phyloP scores from a whole-genome alignment of 169 alveolate species.

The Cryptosporidium baileyi region DNA sequence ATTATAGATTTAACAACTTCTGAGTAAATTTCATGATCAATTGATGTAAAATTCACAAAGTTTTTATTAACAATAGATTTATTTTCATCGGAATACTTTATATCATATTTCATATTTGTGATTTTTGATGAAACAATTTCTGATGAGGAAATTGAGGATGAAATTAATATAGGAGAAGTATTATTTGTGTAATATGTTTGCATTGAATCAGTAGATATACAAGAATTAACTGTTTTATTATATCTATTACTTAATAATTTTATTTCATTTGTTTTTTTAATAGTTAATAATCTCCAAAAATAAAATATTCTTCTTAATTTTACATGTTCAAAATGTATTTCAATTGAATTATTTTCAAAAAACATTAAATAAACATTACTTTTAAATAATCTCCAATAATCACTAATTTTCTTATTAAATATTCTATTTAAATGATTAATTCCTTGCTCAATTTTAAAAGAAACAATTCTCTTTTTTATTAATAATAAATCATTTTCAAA shows the following conservation, averaged over 20 bases:
- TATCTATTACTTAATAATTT: background rate
- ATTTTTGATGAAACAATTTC: background rate
- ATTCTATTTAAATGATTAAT: slow-evolving; percentile 12
- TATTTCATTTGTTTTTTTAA: background rate
- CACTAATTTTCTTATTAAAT: background rate
- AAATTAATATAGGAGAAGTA: background rate
- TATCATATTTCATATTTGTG: background rate
- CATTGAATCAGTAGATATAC: background rate
- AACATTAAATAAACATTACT: background rate
- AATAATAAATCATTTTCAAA: slow-evolving; percentile 9
- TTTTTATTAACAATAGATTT: background rate
- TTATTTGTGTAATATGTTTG: background rate
- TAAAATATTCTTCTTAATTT: background rate
- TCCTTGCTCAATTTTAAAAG: slow-evolving; percentile 54
- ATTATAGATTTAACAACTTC: background rate
- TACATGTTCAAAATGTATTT: background rate
- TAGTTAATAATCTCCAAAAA: slow-evolving; percentile 9
- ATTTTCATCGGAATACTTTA: background rate
- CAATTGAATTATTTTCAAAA: background rate
- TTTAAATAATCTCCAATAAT: slow-evolving; percentile 22
- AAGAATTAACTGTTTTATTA: background rate
- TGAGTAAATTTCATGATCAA: background rate
- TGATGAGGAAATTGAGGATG: background rate
- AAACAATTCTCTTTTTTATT: slow-evolving; percentile 14
- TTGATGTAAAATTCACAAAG: too few species aligned